phyloP scores from a whole-genome alignment of 1,284 basidiomycete genomes.

The Naganishia sp. region DNA sequence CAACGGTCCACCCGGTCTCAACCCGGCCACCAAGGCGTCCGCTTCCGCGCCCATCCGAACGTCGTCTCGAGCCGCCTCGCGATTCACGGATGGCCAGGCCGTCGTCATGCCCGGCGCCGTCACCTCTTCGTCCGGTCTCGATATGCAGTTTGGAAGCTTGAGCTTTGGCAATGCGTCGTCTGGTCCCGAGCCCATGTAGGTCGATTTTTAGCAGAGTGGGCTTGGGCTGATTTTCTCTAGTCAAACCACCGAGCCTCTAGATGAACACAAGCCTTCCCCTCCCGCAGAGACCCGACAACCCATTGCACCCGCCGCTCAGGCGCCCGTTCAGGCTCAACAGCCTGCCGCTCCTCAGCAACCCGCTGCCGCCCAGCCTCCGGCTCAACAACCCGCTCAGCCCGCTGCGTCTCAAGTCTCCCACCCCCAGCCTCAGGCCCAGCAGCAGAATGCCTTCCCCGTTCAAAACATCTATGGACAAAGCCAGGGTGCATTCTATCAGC shows the following conservation, averaged over 20 bases:
- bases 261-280: constrained; percentile 24
- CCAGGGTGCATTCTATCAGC: constrained; percentile 27
- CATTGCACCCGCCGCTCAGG: constrained; percentile 9
- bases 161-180: constrained; percentile 51
- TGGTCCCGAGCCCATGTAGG: constrained; percentile 42
- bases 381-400: constrained; percentile 19
- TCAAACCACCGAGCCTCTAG: constrained; percentile 26
- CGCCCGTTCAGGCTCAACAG: constrained; percentile 22
- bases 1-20: constrained; percentile 55
- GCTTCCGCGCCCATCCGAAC: constrained; percentile 43
- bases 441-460: constrained; percentile 36
- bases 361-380: constrained; percentile 41
- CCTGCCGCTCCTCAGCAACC: constrained; percentile 38
- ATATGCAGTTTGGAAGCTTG: constrained; percentile 54
- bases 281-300: constrained; percentile 9
- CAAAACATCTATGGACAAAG: constrained; percentile 27
- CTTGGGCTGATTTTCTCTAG: constrained; percentile 24
- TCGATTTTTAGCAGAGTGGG: constrained; percentile 27
- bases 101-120: constrained; percentile 52
- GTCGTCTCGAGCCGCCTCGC: constrained; percentile 49
- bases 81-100: constrained; percentile 53
- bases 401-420: background rate
- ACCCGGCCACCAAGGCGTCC: constrained; percentile 41
- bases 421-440: constrained; percentile 36
- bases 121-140: constrained; percentile 38